phyloP scores from a whole-genome alignment of 2,329 filamentous ascomycete genomes.

The Diplodia sapinea region DNA sequence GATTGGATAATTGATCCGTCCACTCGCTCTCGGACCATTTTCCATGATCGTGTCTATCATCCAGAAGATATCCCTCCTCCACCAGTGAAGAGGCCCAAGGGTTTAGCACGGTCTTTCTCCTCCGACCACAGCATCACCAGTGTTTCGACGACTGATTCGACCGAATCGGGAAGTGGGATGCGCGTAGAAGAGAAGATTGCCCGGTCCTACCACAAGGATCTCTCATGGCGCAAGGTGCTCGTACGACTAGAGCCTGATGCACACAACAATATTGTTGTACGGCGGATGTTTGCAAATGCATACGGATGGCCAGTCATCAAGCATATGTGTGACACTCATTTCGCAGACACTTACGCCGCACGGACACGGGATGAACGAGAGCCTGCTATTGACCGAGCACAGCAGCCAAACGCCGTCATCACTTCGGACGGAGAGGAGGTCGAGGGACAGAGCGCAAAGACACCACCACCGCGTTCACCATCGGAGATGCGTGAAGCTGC shows the following conservation, averaged over 20 bases:
- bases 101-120: slow-evolving; percentile 46
- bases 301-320: slow-evolving; percentile 98
- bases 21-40: slow-evolving; percentile 84
- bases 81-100: slow-evolving; percentile 55
- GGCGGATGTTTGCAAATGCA: slow-evolving; percentile 94
- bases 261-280: slow-evolving; percentile 97
- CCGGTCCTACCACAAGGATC: slow-evolving; percentile 85
- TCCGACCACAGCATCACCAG: slow-evolving; percentile 42
- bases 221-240: slow-evolving; percentile 96
- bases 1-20: slow-evolving; percentile 85
- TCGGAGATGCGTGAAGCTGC: slow-evolving; percentile 58
- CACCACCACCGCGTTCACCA: slow-evolving; percentile 50
- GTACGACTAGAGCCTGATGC: slow-evolving; percentile 95
- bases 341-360: slow-evolving; percentile 74
- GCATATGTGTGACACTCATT: slow-evolving; percentile 93
- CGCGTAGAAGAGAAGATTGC: slow-evolving; percentile 98
- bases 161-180: slow-evolving; percentile 63
- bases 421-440: slow-evolving; percentile 71
- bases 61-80: slow-evolving; percentile 89
- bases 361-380: slow-evolving; percentile 71
- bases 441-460: slow-evolving; percentile 50
- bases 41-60: slow-evolving; percentile 95
- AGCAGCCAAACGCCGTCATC: slow-evolving; percentile 62
- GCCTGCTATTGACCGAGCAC: slow-evolving; percentile 70
- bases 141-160: slow-evolving; percentile 29